Evolutionary conservation across 176 grass and related monocot genomes (phyloP).

Genomic region (Cenchrus fungigraminus): DNA sequence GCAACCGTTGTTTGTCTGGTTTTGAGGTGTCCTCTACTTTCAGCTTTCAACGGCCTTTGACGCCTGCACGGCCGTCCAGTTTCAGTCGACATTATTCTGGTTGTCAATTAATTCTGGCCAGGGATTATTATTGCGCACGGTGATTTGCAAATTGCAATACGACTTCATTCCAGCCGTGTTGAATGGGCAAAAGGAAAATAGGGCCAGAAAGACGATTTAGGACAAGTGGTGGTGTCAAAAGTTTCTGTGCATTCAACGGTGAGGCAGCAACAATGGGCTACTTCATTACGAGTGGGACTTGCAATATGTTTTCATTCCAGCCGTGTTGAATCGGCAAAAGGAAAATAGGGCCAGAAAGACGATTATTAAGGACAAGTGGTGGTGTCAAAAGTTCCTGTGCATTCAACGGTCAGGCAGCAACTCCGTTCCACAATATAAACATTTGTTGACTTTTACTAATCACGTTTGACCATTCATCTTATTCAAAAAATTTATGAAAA

Average conservation of each 20-base stretch:
- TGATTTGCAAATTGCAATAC: background rate
- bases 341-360: background rate
- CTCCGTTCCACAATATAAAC: no score
- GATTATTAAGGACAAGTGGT: background rate
- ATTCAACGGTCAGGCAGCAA: background rate
- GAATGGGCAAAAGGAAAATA: background rate
- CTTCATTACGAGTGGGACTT: no score
- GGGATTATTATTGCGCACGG: background rate
- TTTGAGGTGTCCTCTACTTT: background rate
- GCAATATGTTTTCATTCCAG: background rate
- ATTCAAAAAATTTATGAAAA: no score
- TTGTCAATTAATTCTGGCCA: background rate
- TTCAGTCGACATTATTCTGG: slow-evolving; percentile 11
- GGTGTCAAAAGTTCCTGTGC: background rate
- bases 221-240: background rate
- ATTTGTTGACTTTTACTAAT: no score
- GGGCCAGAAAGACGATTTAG: background rate
- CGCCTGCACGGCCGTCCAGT: background rate
- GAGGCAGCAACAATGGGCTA: no score
- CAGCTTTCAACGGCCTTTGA: background rate
- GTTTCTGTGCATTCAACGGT: background rate
- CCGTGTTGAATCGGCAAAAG: background rate
- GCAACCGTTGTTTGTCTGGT: background rate
- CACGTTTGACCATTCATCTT: no score
- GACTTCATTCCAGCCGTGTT: background rate